Evolutionary conservation across 306 rosid genomes (phyloP).

Genomic region (Ceratonia siliqua): DNA sequence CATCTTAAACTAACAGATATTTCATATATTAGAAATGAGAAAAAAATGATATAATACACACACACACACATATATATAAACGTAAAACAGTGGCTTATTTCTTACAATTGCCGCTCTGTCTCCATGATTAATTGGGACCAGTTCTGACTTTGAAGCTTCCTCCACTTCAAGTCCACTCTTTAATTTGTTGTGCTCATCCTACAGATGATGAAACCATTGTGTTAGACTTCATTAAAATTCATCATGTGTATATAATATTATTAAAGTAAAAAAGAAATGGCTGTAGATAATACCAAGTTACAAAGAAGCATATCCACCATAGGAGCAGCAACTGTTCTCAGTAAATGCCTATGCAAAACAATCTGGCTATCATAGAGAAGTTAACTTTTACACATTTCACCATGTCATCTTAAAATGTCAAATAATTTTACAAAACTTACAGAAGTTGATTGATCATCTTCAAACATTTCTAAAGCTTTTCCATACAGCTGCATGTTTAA

Average conservation of each 20-base stretch:
- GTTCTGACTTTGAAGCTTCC: slow-evolving; percentile 59
- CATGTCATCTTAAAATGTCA: slow-evolving; percentile 23
- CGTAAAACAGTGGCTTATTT: slow-evolving; percentile 27
- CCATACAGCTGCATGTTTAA: slow-evolving; percentile 92
- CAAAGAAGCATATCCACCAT: slow-evolving; percentile 73
- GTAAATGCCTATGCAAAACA: slow-evolving; percentile 93
- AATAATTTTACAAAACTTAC: slow-evolving; percentile 55
- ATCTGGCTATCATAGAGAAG: slow-evolving; percentile 57
- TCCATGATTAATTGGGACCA: slow-evolving; percentile 58
- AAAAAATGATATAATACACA: not conserved
- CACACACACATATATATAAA: not conserved
- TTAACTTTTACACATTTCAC: slow-evolving; percentile 38
- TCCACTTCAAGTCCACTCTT: slow-evolving; percentile 80
- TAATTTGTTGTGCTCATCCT: slow-evolving; percentile 86
- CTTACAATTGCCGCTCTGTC: slow-evolving; percentile 84
- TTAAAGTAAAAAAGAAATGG: slow-evolving; percentile 19
- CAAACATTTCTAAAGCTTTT: slow-evolving; percentile 91
- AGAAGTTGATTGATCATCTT: slow-evolving; percentile 87
- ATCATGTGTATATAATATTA: not conserved
- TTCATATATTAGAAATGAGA: not conserved
- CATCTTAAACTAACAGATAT: slow-evolving; percentile 10
- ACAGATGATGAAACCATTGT: slow-evolving; percentile 28
- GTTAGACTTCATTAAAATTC: slow-evolving; percentile 23
- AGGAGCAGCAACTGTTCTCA: slow-evolving; percentile 77
- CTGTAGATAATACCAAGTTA: slow-evolving; percentile 58